Base-by-base conservation (phyloP, 441 rosid genomes). In the Rhodomyrtus psidioides region DNA sequence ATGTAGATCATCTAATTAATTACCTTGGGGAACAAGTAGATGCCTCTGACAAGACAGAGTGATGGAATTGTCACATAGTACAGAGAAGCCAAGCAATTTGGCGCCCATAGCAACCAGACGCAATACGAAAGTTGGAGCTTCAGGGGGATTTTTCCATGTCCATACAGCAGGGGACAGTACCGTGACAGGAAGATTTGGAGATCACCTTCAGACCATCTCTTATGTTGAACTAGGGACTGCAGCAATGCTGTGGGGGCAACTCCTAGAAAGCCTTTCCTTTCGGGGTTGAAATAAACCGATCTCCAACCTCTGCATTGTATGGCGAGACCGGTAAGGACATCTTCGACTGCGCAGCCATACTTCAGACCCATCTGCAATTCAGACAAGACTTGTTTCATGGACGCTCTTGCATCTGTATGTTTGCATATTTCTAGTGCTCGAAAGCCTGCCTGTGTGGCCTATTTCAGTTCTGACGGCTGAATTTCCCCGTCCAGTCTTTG, bases 21-120 rank as follows among this genome's bases (percentile, higher is more conserved):
- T 88, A 87, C 90, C 89, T 89, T 54, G 5, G 91, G 92, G 59
- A 90, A 90, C 76, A 87, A 75, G 83, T 89, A 46, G 83, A 83
- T 82, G 55, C 90, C 85, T 30, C 84, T 53, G 51, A 90, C 82
- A 28, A 85, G 82, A 79, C 85, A 82, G 30, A 88, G 85, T n/a
- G 90, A 85, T 27, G 91, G 92, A 44, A 90, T 60, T 54, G 53
- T 56, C 24, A 86, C 85, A 70, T 89, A 87, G 65, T 74, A 90
- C 26, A 86, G 57, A 16, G 88, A 87, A n/a, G 92, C 54, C 76
- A 83, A 46, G 85, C 83, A 81, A 65, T 15, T 70, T 49, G 53
- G 5, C 86, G 92, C 90, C 91, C 89, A 86, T 6, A 86, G 81
- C 23, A 81, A 7, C 86, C 46, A 86, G 53, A 24, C 5, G 34